Conservation (phyloP, 2,329 filamentous ascomycete species). For the Lithohypha guttulata region DNA sequence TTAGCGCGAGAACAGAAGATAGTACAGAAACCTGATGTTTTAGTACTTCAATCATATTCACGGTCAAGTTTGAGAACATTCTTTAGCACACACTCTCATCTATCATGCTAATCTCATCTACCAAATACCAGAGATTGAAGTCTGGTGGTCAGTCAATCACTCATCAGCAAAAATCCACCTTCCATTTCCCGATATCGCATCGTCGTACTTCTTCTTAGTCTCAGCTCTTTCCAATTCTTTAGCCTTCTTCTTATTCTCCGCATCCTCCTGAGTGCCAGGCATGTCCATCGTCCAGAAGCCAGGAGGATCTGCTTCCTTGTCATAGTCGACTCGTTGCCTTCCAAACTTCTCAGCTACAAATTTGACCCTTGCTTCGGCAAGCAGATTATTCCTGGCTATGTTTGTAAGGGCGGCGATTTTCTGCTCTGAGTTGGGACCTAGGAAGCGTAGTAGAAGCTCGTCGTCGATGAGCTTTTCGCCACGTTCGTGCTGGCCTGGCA, state of each 20-base stretch:
- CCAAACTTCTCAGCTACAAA: conserved; percentile 65
- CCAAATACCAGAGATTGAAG: too few relatives aligned
- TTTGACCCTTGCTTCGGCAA: conserved; percentile 65
- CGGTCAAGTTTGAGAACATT: too few relatives aligned
- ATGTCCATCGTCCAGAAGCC: conserved; percentile 90
- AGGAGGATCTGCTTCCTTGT: conserved; percentile 62
- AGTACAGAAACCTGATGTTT: too few relatives aligned
- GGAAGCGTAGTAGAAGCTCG: conserved; percentile 24
- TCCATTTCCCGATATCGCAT: conserved; percentile 55
- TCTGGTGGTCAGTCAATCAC: conserved; percentile 3
- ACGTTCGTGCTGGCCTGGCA: neutral
- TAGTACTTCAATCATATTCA: too few relatives aligned
- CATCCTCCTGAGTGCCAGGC: conserved; percentile 71
- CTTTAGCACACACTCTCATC: too few relatives aligned
- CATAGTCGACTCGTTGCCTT: conserved; percentile 64
- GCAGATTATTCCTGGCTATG: conserved; percentile 45
- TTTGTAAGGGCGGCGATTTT: conserved; percentile 45
- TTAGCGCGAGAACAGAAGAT: too few relatives aligned
- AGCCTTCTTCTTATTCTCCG: conserved; percentile 54
- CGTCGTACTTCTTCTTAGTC: conserved; percentile 63
- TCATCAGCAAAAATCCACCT: conserved; percentile 21
- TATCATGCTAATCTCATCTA: too few relatives aligned
- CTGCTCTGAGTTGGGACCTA: conserved; percentile 25
- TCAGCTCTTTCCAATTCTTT: conserved; percentile 51
- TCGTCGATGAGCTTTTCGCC: conserved; percentile 25